A percentile compares a stretch with the other conserved stretches of the same genome.
phyloP scores from a whole-genome alignment of 495 filamentous ascomycete genomes.

The Hypoxylon intermedium region DNA sequence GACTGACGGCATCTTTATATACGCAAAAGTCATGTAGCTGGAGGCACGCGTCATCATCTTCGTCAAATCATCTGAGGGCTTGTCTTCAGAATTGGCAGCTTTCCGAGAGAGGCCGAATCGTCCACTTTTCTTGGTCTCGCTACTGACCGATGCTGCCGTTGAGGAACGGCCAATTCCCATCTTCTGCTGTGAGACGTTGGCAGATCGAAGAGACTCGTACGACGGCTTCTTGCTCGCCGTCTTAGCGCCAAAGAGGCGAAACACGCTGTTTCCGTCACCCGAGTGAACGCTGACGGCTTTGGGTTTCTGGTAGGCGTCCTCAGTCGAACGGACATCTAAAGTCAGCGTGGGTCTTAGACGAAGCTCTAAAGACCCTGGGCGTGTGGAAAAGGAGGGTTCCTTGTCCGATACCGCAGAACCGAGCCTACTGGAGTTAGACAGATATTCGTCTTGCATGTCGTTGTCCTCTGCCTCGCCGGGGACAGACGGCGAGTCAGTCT shows the following conservation, averaged over 20 bases:
- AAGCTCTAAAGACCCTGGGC: slow-evolving; percentile 74
- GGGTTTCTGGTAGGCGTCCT: slow-evolving; percentile 48
- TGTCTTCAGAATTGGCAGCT: slow-evolving; percentile 45
- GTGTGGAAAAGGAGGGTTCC: slow-evolving; percentile 55
- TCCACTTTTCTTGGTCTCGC: slow-evolving; percentile 58
- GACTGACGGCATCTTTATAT: slow-evolving; percentile 92
- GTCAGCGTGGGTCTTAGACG: slow-evolving; percentile 79
- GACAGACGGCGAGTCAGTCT: slow-evolving; percentile 79
- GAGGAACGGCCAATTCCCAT: slow-evolving; percentile 57
- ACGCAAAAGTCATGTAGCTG: slow-evolving; percentile 96
- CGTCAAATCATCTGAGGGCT: slow-evolving; percentile 86
- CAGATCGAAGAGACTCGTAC: slow-evolving; percentile 66
- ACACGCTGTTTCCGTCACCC: slow-evolving; percentile 56
- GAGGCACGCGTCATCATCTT: slow-evolving; percentile 97
- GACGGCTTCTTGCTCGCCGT: slow-evolving; percentile 67
- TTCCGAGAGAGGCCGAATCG: slow-evolving; percentile 54
- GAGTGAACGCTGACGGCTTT: slow-evolving; percentile 60
- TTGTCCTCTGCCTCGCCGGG: slow-evolving; percentile 71
- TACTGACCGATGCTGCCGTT: slow-evolving; percentile 54
- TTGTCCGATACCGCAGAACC: slow-evolving; percentile 44
- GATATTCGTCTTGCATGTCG: slow-evolving; percentile 54
- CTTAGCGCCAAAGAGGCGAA: slow-evolving; percentile 62
- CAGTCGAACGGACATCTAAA: slow-evolving; percentile 57
- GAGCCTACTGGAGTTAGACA: slow-evolving; percentile 41
- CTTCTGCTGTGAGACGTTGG: slow-evolving; percentile 51